Evolutionary conservation across 139 green algal genomes (phyloP).

Genomic region (Pseudopediastrum boryanum): DNA sequence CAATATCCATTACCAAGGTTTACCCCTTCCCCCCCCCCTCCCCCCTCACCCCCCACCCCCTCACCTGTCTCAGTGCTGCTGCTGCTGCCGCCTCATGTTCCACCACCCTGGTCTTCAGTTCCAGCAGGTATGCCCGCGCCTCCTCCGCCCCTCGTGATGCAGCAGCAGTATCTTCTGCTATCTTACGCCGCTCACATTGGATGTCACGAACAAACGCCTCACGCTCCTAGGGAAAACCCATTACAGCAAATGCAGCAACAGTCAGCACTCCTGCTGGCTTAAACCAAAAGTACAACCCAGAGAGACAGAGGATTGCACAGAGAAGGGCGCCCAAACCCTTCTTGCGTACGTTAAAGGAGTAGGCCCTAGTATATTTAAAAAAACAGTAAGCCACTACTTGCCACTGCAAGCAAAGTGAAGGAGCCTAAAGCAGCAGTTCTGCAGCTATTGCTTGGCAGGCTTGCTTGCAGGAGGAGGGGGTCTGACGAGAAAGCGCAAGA

Average conservation of each 20-base stretch:
- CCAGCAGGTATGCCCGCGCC: slow-evolving; percentile 32
- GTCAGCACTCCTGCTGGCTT: not conserved
- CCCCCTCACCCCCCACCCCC: slow-evolving; percentile 4
- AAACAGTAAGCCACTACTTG: not conserved
- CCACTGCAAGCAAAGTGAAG: not conserved
- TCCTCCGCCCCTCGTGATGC: slow-evolving; percentile 6
- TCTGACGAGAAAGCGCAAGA: too few species aligned
- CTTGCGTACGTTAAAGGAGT: not conserved
- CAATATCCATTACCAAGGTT: slow-evolving; percentile 3
- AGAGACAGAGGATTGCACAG: not conserved
- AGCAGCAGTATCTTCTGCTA: slow-evolving; percentile 15
- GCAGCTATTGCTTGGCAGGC: too few species aligned
- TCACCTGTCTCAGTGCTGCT: slow-evolving; percentile 24
- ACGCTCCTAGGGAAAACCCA: slow-evolving; percentile 16
- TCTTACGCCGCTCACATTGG: slow-evolving; percentile 16
- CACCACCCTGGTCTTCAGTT: slow-evolving; percentile 25
- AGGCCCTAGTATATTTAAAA: not conserved
- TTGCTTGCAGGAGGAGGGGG: too few species aligned
- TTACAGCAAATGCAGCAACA: not conserved
- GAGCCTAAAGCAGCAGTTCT: too few species aligned
- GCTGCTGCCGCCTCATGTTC: slow-evolving; percentile 26
- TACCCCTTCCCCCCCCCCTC: not conserved
- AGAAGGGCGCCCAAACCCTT: not conserved
- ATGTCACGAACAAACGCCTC: slow-evolving; percentile 28
- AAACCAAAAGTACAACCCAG: too few species aligned